Evolutionary conservation across 805 yeast species (phyloP), one percentile per base, ranked within the genome.

Genomic region (Barnettozyma salicaria): DNA sequence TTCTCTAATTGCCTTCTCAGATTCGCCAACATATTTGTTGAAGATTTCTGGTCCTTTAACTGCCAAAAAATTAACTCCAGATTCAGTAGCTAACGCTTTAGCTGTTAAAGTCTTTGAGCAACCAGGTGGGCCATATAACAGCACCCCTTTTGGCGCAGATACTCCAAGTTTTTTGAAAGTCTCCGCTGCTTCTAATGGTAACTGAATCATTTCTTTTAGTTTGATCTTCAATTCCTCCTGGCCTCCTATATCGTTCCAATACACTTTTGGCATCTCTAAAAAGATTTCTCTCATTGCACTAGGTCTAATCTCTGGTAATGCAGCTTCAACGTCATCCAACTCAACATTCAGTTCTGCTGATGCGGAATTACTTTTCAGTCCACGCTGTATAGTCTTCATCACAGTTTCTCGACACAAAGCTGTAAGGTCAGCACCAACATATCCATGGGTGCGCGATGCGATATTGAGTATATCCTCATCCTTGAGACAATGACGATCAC

Each of bases 41-140:
- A 90, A 82, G 23, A 90, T 76, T 59, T 90, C 98, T 0, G 98
- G 98, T 1, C 98, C 98, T 58, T 92, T 92, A 7, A 90, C 96
- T 0, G 97, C 96, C 36, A 90, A 59, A 58, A 90, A 90, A 52
- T 90, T 90, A 34, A 90, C 72, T 0, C 97, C 97, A 2, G 96
- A 82, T 60, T 90, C 98, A 0, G 96, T 84, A 0, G 97, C 97
- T 21, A 90, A 63, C 1, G 97, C 97, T 54, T 90, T 90, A 2
- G 97, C 97, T 0, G 95, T 86, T 43, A 90, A 61, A 0, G 98
- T 90, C 53, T 90, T 90, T 9, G 97, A 89, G 64, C 97, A 90
- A 12, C 98, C 98, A 0, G 98, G 97, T 1, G 99, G 99, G 0
- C 99, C 99, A 59, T 92, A 92, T 16, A 92, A 65, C 32, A 92